phyloP scores from a whole-genome alignment of 31 red algal species.

The Odonthalia washingtoniensis region DNA sequence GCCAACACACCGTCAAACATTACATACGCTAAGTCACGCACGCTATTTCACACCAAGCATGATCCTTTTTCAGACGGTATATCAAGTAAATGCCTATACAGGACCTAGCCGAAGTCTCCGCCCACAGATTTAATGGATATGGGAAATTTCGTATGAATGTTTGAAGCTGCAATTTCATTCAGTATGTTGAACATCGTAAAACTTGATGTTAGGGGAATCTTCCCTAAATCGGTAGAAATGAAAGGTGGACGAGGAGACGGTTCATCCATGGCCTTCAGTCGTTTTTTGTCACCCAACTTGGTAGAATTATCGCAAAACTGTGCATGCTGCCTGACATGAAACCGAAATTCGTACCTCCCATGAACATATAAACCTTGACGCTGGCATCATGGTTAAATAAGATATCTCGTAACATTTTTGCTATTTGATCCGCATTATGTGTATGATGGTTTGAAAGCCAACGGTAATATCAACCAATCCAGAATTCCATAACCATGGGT shows the following conservation, averaged over 20 bases:
- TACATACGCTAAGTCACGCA: slow-evolving; percentile 61
- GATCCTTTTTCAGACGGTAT: not conserved
- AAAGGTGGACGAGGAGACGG: slow-evolving; percentile 28
- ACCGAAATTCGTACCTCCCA: slow-evolving; percentile 89
- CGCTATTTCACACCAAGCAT: slow-evolving; percentile 44
- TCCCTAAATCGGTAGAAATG: slow-evolving; percentile 55
- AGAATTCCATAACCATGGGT: slow-evolving; percentile 78
- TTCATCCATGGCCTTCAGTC: slow-evolving; percentile 6
- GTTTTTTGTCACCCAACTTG: slow-evolving; percentile 8
- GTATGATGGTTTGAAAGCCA: slow-evolving; percentile 65
- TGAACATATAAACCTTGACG: slow-evolving; percentile 95
- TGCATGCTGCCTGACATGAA: slow-evolving; percentile 51
- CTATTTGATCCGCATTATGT: slow-evolving; percentile 54
- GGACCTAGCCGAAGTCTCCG: slow-evolving; percentile 52
- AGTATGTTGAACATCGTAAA: slow-evolving; percentile 51
- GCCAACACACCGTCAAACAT: slow-evolving; percentile 49
- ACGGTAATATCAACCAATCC: slow-evolving; percentile 93
- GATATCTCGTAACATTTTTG: slow-evolving; percentile 45
- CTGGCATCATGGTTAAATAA: slow-evolving; percentile 57
- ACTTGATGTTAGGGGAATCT: slow-evolving; percentile 33
- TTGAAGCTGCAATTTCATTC: slow-evolving; percentile 37
- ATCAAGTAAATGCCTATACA: slow-evolving; percentile 47
- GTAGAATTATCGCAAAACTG: slow-evolving; percentile 42
- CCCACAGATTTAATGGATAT: slow-evolving; percentile 51
- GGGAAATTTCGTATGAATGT: slow-evolving; percentile 9